phyloP scores from a whole-genome alignment of 148 eudicot species.

The Chenopodium quinoa region DNA sequence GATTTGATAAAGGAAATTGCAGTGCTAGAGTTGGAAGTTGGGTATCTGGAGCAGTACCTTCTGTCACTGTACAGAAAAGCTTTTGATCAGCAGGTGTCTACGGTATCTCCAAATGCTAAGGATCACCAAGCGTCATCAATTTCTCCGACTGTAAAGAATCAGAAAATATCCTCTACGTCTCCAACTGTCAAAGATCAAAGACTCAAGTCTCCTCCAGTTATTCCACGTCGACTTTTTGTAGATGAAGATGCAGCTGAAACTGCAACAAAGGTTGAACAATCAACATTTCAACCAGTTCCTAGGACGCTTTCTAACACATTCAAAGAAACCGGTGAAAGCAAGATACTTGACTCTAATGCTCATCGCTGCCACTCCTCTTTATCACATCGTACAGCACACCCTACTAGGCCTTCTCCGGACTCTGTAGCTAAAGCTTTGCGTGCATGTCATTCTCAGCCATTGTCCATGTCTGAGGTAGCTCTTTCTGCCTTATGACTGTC shows the following conservation, averaged over 20 bases:
- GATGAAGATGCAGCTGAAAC: conserved; percentile 47
- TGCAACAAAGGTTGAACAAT: conserved; percentile 31
- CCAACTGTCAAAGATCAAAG: conserved; percentile 44
- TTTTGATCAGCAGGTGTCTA: conserved; percentile 73
- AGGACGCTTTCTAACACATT: conserved; percentile 30
- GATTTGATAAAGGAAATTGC: conserved; percentile 90
- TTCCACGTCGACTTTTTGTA: conserved; percentile 52
- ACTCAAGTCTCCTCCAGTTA: conserved; percentile 40
- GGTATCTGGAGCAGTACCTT: conserved; percentile 86
- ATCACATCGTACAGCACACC: conserved; percentile 48
- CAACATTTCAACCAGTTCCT: conserved; percentile 28
- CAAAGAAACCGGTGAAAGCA: conserved; percentile 44
- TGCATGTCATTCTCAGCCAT: conserved; percentile 90
- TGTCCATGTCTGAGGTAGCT: conserved; percentile 76
- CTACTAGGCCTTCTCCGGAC: conserved; percentile 53
- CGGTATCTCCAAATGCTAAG: conserved; percentile 49
- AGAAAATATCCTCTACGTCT: conserved; percentile 55
- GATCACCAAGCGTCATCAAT: conserved; percentile 29
- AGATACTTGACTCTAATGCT: conserved; percentile 48
- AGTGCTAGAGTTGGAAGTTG: conserved; percentile 83
- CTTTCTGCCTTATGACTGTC: neutral
- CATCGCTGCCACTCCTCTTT: conserved; percentile 81
- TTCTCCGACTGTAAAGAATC: conserved; percentile 53
- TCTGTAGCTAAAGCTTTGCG: conserved; percentile 53
- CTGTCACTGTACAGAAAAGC: conserved; percentile 87